These are phyloP conservation scores for Candida orba DNA, from an alignment of 805 yeast species.

Conservation along the genomic window DNA sequence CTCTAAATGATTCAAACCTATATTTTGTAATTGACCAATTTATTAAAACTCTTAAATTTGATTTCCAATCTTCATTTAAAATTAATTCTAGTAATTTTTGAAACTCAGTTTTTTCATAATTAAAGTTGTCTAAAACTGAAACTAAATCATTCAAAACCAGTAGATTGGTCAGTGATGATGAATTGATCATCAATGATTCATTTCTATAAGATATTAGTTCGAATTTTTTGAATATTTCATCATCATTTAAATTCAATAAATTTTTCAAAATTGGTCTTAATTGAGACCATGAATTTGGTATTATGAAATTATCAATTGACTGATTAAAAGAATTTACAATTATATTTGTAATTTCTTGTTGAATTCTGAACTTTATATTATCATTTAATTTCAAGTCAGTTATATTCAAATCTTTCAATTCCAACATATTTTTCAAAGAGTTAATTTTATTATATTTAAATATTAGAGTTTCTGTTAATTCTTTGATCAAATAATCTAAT, in stretches of 20 bases:
- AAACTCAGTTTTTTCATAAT: conserved; percentile 24
- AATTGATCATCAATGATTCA: conserved; percentile 59
- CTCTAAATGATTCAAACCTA: conserved; percentile 12
- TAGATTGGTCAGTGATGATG: conserved; percentile 18
- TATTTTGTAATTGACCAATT: conserved; percentile 34
- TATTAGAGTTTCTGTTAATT: conserved; percentile 54
- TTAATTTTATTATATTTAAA: conserved; percentile 36
- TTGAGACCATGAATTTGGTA: conserved; percentile 56
- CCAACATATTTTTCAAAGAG: conserved; percentile 26
- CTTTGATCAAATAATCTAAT: conserved; percentile 53
- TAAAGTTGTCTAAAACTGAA: conserved; percentile 30
- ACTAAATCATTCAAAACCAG: conserved; percentile 21
- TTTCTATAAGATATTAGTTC: conserved; percentile 60
- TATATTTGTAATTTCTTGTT: conserved; percentile 21
- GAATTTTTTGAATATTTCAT: conserved; percentile 37
- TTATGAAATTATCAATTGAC: conserved; percentile 48
- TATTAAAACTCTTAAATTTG: conserved; percentile 28
- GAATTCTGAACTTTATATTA: conserved; percentile 23
- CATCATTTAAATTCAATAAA: conserved; percentile 28
- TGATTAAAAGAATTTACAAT: conserved; percentile 27
- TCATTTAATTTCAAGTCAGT: conserved; percentile 30
- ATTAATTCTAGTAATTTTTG: conserved; percentile 25
- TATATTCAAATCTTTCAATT: conserved; percentile 28
- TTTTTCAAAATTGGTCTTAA: conserved; percentile 42
- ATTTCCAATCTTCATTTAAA: conserved; percentile 26